Evolutionary conservation across 2,329 filamentous ascomycete genomes (phyloP), one percentile per base, ranked within the genome.

Genomic region (Claviceps pusilla): DNA sequence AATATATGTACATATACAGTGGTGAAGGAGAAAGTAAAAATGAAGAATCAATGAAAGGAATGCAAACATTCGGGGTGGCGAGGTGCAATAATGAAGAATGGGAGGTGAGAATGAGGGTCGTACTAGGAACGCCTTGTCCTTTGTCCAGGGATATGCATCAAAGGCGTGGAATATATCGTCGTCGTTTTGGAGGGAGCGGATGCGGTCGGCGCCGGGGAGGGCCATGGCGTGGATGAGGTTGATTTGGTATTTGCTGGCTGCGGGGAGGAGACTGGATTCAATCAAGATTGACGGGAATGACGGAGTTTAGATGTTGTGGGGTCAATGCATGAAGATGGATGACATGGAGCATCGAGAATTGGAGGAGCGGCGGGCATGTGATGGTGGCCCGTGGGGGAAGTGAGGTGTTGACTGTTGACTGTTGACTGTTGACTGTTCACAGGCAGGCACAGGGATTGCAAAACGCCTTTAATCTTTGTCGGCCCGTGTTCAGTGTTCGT

Each of bases 71-170:
- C 19, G 19, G 19, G 19, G 19, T 19, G 19, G 19, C 19, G 19
- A 19, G 19, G 19, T 19, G 19, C 19, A 19, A 19, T 19, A 19
- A 19, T 19, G 19, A 14, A 19, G 24, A 14, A 48, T n/a, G 45
- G 9, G 46, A 48, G 19, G 28, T 31, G 3, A 43, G n/a, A 28
- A n/a, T 48, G 19, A 52, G 51, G 43, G 28, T 53, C 60, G 47
- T 69, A 81, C 81, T 69, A 86, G 80, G 62, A 87, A 89, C 58
- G 80, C 79, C 52, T 75, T 72, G 67, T 89, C 85, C 57, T 76
- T 76, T 56, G 75, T 74, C 84, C 84, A 89, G 19, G 78, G 75
- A 63, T 87, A 87, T 29, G 69, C 68, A 61, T 86, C 81, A 51
- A 88, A 77, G 57, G 82, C 77, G 55, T 72, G 69, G 65, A 80